phyloP scores from a whole-genome alignment of 2,329 filamentous ascomycete genomes.

The Chrysosporium queenslandicum region DNA sequence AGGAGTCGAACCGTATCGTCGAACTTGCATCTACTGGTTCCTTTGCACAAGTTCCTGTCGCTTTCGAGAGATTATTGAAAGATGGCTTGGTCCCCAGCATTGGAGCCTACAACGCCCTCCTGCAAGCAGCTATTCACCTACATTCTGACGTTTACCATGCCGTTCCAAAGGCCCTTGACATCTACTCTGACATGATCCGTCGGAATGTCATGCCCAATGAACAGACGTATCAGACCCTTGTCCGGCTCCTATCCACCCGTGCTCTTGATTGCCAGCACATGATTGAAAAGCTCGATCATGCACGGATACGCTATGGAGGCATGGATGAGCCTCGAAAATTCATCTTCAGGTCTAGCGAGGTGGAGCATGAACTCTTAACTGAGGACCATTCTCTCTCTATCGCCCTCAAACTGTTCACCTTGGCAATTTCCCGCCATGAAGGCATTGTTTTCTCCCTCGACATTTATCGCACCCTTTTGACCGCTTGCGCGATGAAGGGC shows the following conservation, averaged over 20 bases:
- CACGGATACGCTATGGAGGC: slow-evolving; percentile 72
- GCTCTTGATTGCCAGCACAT: slow-evolving; percentile 67
- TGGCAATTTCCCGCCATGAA: slow-evolving; percentile 54
- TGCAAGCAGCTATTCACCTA: slow-evolving; percentile 74
- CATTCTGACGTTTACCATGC: slow-evolving; percentile 70
- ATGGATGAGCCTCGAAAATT: slow-evolving; percentile 76
- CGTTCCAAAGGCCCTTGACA: slow-evolving; percentile 81
- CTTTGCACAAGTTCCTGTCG: slow-evolving; percentile 77
- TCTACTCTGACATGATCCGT: slow-evolving; percentile 92
- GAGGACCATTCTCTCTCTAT: slow-evolving; percentile 82
- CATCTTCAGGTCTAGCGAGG: slow-evolving; percentile 77
- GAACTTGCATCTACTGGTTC: slow-evolving; percentile 61
- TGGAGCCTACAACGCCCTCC: slow-evolving; percentile 81
- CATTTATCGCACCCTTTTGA: slow-evolving; percentile 76
- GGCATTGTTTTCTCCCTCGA: slow-evolving; percentile 61
- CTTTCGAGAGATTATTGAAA: slow-evolving; percentile 83
- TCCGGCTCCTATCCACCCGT: slow-evolving; percentile 68
- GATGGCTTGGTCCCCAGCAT: slow-evolving; percentile 72
- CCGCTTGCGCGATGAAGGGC: slow-evolving; percentile 73
- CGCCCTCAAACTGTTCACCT: slow-evolving; percentile 75
- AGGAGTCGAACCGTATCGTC: slow-evolving; percentile 68
- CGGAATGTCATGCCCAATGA: slow-evolving; percentile 72
- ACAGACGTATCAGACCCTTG: slow-evolving; percentile 77
- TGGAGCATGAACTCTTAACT: slow-evolving; percentile 73
- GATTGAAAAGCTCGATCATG: slow-evolving; percentile 66